Percentiles rank a stretch among this genome's conserved stretches.
phyloP scores from a whole-genome alignment of 2,329 filamentous ascomycete species.

The Cadophora sp. region DNA sequence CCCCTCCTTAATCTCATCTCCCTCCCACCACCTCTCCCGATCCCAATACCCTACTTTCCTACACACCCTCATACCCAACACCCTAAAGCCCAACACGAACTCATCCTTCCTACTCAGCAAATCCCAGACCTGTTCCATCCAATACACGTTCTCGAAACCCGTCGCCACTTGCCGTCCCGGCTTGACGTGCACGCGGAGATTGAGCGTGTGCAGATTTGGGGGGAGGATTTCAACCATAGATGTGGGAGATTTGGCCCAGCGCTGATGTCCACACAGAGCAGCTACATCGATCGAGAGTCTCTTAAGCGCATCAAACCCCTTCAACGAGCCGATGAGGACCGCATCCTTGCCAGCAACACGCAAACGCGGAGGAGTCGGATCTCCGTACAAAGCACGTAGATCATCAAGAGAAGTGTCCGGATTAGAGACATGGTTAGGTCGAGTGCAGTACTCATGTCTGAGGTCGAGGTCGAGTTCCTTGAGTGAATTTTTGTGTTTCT shows the following conservation, averaged over 20 bases:
- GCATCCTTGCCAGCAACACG: not conserved
- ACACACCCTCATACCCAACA: not conserved
- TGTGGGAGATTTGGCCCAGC: conserved; percentile 17
- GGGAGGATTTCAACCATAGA: conserved; percentile 23
- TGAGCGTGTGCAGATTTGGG: conserved; percentile 18
- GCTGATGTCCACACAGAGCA: conserved; percentile 27
- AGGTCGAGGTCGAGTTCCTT: conserved; percentile 25
- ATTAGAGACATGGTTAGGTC: conserved; percentile 9
- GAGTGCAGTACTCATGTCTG: conserved; percentile 17
- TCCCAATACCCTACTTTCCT: not conserved
- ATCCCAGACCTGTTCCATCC: conserved; percentile 14
- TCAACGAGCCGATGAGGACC: conserved; percentile 28
- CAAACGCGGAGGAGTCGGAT: not conserved
- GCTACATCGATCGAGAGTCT: conserved; percentile 27
- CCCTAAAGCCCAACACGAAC: not conserved
- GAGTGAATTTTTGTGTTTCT: conserved; percentile 18
- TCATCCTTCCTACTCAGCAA: not conserved
- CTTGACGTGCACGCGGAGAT: conserved; percentile 5
- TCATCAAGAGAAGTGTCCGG: conserved; percentile 12
- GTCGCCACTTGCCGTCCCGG: not conserved
- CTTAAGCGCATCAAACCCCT: conserved; percentile 18
- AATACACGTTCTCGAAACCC: conserved; percentile 17
- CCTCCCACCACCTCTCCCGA: not conserved
- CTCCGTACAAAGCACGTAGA: not conserved
- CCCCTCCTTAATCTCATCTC: not conserved